phyloP scores from a whole-genome alignment of 495 filamentous ascomycete species.

The Penicillium angulare region DNA sequence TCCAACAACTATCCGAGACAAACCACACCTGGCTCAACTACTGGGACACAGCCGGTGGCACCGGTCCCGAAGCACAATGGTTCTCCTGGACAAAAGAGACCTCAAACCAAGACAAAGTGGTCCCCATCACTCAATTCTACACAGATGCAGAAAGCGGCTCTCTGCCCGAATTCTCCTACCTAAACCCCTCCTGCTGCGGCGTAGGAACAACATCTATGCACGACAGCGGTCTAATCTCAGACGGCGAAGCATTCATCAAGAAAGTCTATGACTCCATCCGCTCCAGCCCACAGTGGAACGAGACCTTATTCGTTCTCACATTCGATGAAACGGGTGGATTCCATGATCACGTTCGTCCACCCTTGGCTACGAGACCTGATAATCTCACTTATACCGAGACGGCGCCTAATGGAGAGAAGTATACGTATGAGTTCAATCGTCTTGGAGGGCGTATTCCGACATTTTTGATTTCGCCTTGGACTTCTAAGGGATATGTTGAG shows the following conservation, averaged over 20 bases:
- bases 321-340: constrained; percentile 53
- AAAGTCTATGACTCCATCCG: constrained; percentile 50
- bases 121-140: constrained; percentile 35
- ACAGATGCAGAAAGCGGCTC: constrained; percentile 33
- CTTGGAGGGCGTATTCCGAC: constrained; percentile 52
- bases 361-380: constrained; percentile 38
- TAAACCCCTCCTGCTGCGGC: constrained; percentile 53
- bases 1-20: constrained; percentile 45
- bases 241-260: constrained; percentile 51
- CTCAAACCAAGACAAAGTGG: constrained; percentile 28
- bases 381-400: constrained; percentile 44
- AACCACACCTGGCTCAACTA: constrained; percentile 51
- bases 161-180: constrained; percentile 45
- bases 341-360: constrained; percentile 50
- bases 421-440: constrained; percentile 48
- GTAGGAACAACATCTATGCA: constrained; percentile 48
- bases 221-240: constrained; percentile 43
- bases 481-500: constrained; percentile 42
- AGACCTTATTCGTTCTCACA: constrained; percentile 50
- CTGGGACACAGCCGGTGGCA: constrained; percentile 32
- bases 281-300: constrained; percentile 42
- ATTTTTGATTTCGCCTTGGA: constrained; percentile 50
- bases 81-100: constrained; percentile 41
- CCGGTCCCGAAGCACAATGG: constrained; percentile 33
- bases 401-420: constrained; percentile 36